Evolutionary conservation across 1,139 yeast genomes (phyloP), one percentile per base, ranked within the genome.

Genomic region (Kodamaea ohmeri): DNA sequence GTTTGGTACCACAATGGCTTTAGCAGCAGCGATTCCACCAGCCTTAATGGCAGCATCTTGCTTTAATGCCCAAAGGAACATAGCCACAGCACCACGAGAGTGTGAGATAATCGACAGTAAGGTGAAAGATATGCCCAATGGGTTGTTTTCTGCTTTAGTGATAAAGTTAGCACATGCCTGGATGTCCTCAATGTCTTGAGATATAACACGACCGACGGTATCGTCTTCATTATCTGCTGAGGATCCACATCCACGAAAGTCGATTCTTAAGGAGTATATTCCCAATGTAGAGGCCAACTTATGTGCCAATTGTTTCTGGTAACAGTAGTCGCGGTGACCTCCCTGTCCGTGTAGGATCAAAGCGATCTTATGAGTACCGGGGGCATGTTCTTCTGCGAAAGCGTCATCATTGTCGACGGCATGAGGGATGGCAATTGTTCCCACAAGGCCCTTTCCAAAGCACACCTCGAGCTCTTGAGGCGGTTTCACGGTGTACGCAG

Each of bases 171-270:
- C 71, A 28, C 77, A 71, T 1, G 67, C 60, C 40, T 75, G 78
- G 34, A 88, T 66, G 56, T 89, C 96, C 30, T 76, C 80, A 4
- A 80, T 49, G 56, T 89, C 97, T 45, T 78, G 81, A 0, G 56
- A 56, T 4, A 87, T 54, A 0, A 73, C 63, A 40, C 96, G 68
- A 0, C 92, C 92, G 7, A 34, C 41, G 2, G 48, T 38, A 0
- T 54, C 53, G 39, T 71, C 65, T 5, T 56, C 67, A 42, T 72
- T 73, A 20, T 76, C 82, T 22, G 76, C 82, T 3, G 95, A 85
- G 42, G 74, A 76, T 1, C 97, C 97, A 58, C 94, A 83, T 6
- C 86, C 87, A 42, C 96, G 67, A 51, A 90, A 90, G 58, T 90
- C 97, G 47, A 89, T 81, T 48, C 97, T 65, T 36, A 85, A 67